These are phyloP conservation scores for Cryptococcus hybrid DNA, from an alignment of 1,284 basidiomycete genomes.

Conservation along the genomic window DNA sequence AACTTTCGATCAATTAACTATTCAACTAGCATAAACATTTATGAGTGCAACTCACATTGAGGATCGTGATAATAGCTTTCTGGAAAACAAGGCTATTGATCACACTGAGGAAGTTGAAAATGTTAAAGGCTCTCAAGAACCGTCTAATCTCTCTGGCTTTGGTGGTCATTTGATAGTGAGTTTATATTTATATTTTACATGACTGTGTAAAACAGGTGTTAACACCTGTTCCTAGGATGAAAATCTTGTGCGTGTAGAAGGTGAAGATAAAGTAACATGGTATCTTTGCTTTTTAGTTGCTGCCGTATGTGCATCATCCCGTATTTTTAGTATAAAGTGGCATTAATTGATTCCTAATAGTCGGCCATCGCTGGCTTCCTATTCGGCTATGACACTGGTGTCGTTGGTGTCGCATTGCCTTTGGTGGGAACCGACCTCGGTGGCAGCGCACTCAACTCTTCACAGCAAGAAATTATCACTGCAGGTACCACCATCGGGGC, in stretches of 20 bases:
- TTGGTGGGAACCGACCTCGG: conserved; percentile 13
- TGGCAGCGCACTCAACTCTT: conserved; percentile 7
- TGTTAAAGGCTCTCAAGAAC: no score
- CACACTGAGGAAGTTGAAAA: no score
- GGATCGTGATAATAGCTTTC: no score
- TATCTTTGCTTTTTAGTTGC: conserved; percentile 33
- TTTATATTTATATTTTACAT: no score
- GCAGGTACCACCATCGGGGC: conserved; percentile 23
- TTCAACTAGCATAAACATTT: no score
- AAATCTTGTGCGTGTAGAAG: no score
- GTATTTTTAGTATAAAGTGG: neutral
- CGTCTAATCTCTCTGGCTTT: neutral
- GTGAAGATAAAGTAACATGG: no score
- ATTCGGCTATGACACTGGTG: neutral
- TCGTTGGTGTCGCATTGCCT: conserved; percentile 20
- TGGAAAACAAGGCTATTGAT: no score
- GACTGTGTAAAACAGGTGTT: neutral
- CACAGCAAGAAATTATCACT: conserved; percentile 21
- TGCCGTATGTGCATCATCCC: neutral
- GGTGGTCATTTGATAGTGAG: neutral
- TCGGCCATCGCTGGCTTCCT: conserved; percentile 1
- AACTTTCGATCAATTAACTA: no score
- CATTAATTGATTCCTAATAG: conserved; percentile 1
- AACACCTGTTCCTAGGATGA: conserved; percentile 24
- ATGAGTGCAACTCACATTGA: no score